Evolutionary conservation across 805 yeast species (phyloP), one percentile per base, ranked within the genome.

Genomic region (Teunomyces tritomae): DNA sequence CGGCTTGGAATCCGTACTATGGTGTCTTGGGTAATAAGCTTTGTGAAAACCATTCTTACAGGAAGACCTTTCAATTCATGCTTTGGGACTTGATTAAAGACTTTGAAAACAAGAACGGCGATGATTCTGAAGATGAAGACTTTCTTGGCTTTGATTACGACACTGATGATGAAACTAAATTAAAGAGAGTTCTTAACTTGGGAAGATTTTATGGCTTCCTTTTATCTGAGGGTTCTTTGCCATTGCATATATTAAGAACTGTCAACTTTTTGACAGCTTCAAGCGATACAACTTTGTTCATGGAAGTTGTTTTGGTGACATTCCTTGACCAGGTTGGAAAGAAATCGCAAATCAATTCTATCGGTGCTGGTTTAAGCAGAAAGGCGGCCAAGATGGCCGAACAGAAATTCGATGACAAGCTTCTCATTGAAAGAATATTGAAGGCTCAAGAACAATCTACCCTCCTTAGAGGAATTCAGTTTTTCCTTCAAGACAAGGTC

Each of bases 1-100:
- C 85, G 26, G 78, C 79, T 0, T 91, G 86, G 71, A 94, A 94
- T 61, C 97, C 97, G 2, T 94, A 86, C 63, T 94, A 94, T 64
- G 87, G 91, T 0, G 67, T 87, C 20, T 77, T 94, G 29, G 95
- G 96, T 0, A 76, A 76, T 24, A 87, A 87, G 57, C 67, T 91
- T 26, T 87, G 96, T 58, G 84, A 83, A 28, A 79, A 80, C 17
- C 96, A 89, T 56, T 73, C 83, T 2, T 69, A 87, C 64, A 78
- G 87, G 61, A 90, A 91, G 65, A 82, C 96, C 0, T 85, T 94
- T 57, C 97, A 92, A 61, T 90, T 94, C 62, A 73, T 82, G 57
- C 73, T 94, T 35, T 94, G 98, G 98, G 96, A 94, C 64, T 76
- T 83, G 39, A 57, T 91, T 13, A 83, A 83, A 54, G 88, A 83